These are phyloP conservation scores for Cyclostephanos invisitatus DNA, from an alignment of 108 stramenopile genomes.

Conservation along the genomic window DNA sequence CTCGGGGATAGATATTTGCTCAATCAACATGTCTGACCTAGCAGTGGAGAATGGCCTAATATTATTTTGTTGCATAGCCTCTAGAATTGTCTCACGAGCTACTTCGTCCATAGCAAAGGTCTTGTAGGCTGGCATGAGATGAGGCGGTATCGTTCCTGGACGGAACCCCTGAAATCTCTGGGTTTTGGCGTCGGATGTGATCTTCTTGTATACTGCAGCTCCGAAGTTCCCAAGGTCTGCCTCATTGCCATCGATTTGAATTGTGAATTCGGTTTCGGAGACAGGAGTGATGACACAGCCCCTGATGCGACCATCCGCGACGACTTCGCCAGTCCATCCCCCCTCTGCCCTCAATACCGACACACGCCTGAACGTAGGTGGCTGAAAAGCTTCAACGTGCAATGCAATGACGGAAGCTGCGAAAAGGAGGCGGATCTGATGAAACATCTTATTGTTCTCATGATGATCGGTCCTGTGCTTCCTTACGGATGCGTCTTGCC, in stretches of 20 bases:
- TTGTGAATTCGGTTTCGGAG: constrained; percentile 66
- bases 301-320: constrained; percentile 55
- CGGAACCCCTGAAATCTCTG: constrained; percentile 82
- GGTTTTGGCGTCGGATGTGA: constrained; percentile 68
- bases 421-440: background rate
- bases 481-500: background rate
- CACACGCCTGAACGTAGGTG: background rate
- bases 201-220: constrained; percentile 74
- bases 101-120: constrained; percentile 87
- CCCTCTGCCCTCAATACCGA: constrained; percentile 24
- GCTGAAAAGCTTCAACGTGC: constrained; percentile 6
- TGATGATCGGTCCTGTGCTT: too few species aligned
- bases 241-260: constrained; percentile 71
- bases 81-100: constrained; percentile 75
- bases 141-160: constrained; percentile 84
- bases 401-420: constrained; percentile 1
- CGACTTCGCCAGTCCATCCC: constrained; percentile 71
- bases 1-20: constrained; percentile 60
- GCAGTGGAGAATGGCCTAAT: constrained; percentile 79
- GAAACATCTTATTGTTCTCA: background rate
- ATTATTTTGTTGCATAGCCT: constrained; percentile 83
- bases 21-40: constrained; percentile 56
- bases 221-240: constrained; percentile 82
- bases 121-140: constrained; percentile 71
- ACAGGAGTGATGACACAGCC: constrained; percentile 61